Evolutionary conservation across 2,329 filamentous ascomycete species (phyloP), one percentile per base, ranked within the genome.

Genomic region (Cladosporium sp.): DNA sequence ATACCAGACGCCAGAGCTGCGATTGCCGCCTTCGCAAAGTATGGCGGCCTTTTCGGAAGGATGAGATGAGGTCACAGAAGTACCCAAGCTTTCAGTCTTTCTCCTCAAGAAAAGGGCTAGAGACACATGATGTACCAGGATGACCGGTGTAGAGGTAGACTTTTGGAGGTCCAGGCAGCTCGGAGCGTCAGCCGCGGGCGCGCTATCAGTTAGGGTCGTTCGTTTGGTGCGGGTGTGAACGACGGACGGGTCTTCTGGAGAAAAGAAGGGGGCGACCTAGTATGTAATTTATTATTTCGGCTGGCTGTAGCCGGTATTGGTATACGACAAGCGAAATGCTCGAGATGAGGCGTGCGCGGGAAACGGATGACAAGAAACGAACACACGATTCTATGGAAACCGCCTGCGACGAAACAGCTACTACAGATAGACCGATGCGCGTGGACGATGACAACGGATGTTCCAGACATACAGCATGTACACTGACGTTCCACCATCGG

Each of bases 121-220:
- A 62, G 46, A 62, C 40, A 52, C n/a, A 44, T 12, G 14, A 62
- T 35, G 59, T 53, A 53, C 59, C 59, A 62, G 59, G 59, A 49
- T 62, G 21, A 50, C 59, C 59, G 59, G 59, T 62, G 26, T 44
- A 63, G 46, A 31, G 23, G 23, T 26, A 26, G 23, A 26, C 23
- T n/a, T 35, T 40, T 23, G 50, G 61, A 56, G 61, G 40, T 52
- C 49, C 31, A 52, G 33, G 28, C 60, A 53, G 60, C 60, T 21
- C 50, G 50, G 61, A 56, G 61, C 35, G 14, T 18, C 35, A 53
- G 23, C 61, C 61, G 61, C 33, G 26, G 16, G 18, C 26, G 35
- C 61, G 50, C 61, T 46, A 56, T 46, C 10, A 26, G n/a, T 29
- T 29, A 14, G 14, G 35, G 35, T 40, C 35, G 35, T 40, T 16